Evolutionary conservation across 2,329 filamentous ascomycete species (phyloP), one percentile per base, ranked within the genome.

Genomic region (Aspergillus quadricinctus): DNA sequence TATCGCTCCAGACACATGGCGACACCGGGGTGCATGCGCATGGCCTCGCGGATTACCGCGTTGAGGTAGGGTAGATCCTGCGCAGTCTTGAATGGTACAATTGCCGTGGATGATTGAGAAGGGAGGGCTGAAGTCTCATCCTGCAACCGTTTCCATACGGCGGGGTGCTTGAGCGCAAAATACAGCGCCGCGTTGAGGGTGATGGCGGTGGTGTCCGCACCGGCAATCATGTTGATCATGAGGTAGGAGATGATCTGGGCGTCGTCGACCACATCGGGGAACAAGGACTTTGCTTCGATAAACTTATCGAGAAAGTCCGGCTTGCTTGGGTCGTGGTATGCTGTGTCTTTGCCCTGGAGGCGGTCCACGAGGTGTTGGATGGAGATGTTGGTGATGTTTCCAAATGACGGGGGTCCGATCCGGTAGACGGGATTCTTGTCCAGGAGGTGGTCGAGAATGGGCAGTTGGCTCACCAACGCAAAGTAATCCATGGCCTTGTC

Each of bases 1-100:
- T 79, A 65, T 1, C 82, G 78, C 63, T 83, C 79, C 17, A 83
- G 77, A 0, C 76, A 64, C 60, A 82, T 73, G 9, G 73, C 76
- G 2, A 82, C 71, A 2, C 72, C 74, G 1, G 81, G 80, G 59
- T 82, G 78, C 10, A 82, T 66, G 3, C 81, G 75, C 59, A 79
- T 67, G 0, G 77, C 71, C 65, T 86, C 83, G 21, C 77, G 78
- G 21, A 84, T 73, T 2, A 81, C 77, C 3, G 81, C 81, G 46
- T 79, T 73, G 9, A 84, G 75, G 62, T 82, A 82, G 0, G 67
- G 65, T 0, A 69, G 52, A 8, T 55, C 53, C 7, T 61, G 60
- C 19, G 67, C 61, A 0, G 56, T 29, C 25, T 61, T 62, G 57
- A 59, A 71, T 10, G 59, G 58, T 1, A 60, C 61, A 3, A 60